Percentiles rank a stretch among this genome's conserved stretches.
These are phyloP conservation scores for Vitis riparia DNA, from an alignment of 164 flowering plant species.

Conservation along the genomic window DNA sequence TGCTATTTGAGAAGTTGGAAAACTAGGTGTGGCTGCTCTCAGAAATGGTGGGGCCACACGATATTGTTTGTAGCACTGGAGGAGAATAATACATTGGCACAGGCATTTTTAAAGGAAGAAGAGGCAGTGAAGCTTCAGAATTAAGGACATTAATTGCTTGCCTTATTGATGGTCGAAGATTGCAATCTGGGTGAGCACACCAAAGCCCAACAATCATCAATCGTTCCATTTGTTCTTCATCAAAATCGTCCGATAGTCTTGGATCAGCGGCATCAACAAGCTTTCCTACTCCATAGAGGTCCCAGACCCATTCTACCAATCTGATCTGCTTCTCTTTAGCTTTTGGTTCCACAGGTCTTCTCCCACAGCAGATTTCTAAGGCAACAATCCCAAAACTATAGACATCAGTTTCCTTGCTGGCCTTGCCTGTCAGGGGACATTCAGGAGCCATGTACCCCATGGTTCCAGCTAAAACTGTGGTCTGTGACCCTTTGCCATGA, in stretches of 20 bases:
- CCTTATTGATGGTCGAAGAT: constrained; percentile 9
- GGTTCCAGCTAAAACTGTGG: constrained; percentile 5
- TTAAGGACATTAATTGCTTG: constrained; percentile 12
- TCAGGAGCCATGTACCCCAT: constrained; percentile 4
- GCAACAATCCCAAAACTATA: constrained; percentile 6
- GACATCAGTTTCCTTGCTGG: background rate
- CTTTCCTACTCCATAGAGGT: background rate
- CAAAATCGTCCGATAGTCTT: background rate
- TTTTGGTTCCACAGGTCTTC: background rate
- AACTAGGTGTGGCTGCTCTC: too few species aligned
- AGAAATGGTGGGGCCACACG: too few species aligned
- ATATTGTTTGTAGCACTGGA: too few species aligned
- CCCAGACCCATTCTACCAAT: background rate
- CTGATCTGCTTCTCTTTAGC: background rate
- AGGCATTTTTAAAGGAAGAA: constrained; percentile 1
- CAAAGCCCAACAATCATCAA: constrained; percentile 18
- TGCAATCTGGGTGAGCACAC: constrained; percentile 18
- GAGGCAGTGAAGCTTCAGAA: constrained; percentile 11
- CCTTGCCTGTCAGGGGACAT: background rate
- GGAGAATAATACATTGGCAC: too few species aligned
- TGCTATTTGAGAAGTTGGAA: too few species aligned
- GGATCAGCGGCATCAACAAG: background rate
- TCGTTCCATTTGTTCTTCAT: constrained; percentile 4
- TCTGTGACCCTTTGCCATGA: background rate
- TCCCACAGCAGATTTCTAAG: background rate